phyloP scores from a whole-genome alignment of 1,284 basidiomycete genomes.

The Athelia psychrophila region DNA sequence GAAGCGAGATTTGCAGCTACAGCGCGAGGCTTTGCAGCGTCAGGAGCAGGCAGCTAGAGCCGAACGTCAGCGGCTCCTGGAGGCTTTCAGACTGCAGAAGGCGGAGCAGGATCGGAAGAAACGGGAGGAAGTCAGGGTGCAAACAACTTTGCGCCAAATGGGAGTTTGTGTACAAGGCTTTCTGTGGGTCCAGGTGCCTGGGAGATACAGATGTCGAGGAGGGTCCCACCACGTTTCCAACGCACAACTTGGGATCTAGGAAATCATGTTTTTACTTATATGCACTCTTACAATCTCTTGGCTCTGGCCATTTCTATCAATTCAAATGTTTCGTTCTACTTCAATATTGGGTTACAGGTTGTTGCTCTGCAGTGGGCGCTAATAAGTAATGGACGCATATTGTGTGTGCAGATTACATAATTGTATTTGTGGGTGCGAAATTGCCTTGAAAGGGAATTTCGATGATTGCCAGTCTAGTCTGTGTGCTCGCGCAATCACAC shows the following conservation, averaged over 20 bases:
- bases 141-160: slow-evolving; percentile 13
- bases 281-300: no score
- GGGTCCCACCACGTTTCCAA: slow-evolving; percentile 12
- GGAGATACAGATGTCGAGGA: slow-evolving; percentile 17
- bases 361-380: no score
- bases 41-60: slow-evolving; percentile 8
- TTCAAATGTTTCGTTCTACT: no score
- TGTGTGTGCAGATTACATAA: no score
- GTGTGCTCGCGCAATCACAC: neutral
- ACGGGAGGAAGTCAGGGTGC: slow-evolving; percentile 10
- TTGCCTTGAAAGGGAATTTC: neutral
- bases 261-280: no score
- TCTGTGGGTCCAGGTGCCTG: slow-evolving; percentile 15
- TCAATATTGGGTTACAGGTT: no score
- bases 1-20: slow-evolving; percentile 14
- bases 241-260: slow-evolving; percentile 6
- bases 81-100: neutral
- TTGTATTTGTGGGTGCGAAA: neutral
- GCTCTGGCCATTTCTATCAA: no score
- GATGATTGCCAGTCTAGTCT: no score
- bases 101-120: slow-evolving; percentile 7
- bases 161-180: slow-evolving; percentile 15
- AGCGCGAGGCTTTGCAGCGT: slow-evolving; percentile 17
- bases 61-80: slow-evolving; percentile 9
- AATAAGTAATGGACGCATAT: no score